Conservation (phyloP, 345 rosid species). For the Salix koriyanagi region DNA sequence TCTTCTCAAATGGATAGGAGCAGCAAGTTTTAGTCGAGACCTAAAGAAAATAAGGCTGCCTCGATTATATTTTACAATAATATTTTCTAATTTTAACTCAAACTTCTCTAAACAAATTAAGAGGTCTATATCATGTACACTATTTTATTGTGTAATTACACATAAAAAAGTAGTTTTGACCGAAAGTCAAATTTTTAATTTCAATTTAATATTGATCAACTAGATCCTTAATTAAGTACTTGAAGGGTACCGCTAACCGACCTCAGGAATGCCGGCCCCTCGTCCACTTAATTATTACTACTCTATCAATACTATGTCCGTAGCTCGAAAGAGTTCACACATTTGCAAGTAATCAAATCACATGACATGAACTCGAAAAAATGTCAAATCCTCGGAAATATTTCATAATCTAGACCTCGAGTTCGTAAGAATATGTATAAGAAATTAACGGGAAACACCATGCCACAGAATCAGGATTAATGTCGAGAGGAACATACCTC, state of each 20-base stretch:
- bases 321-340: background rate
- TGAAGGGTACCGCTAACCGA: background rate
- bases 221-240: background rate
- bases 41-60: too few species aligned
- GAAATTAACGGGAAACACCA: background rate
- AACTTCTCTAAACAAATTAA: too few species aligned
- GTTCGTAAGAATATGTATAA: background rate
- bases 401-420: background rate
- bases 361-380: background rate
- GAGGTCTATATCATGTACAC: background rate
- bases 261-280: background rate
- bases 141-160: background rate
- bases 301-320: background rate
- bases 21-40: too few species aligned
- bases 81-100: too few species aligned
- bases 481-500: conserved; percentile 39
- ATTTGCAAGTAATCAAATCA: background rate
- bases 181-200: background rate
- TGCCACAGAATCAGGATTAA: conserved; percentile 18
- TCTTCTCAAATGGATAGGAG: too few species aligned
- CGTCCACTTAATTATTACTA: background rate
- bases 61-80: too few species aligned
- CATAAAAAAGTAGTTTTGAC: too few species aligned
- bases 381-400: background rate
- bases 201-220: background rate